Percentiles rank a stretch among this genome's conserved stretches.
These are phyloP conservation scores for Planoprotostelium fungivorum DNA, from an alignment of 78 protist species.

Conservation along the genomic window DNA sequence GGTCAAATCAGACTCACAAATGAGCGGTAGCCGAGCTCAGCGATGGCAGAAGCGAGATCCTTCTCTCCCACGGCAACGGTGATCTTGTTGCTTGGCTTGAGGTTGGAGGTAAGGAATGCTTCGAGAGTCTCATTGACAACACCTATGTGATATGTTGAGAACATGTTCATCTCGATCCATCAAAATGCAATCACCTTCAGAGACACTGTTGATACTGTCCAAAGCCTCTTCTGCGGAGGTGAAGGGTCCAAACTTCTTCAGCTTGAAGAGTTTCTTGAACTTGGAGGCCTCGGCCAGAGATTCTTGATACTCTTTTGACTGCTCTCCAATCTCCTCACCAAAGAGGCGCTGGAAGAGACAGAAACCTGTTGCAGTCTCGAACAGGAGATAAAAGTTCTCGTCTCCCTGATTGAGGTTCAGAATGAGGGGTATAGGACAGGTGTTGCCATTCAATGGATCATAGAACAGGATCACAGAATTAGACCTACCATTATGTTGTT, in stretches of 20 bases:
- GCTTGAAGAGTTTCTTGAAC: slow-evolving; percentile 61
- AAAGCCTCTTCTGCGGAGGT: slow-evolving; percentile 85
- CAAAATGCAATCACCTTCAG: slow-evolving; percentile 77
- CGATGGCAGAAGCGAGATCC: slow-evolving; percentile 81
- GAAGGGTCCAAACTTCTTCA: slow-evolving; percentile 83
- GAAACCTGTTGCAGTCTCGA: slow-evolving; percentile 88
- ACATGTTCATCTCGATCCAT: background rate
- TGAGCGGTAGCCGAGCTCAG: slow-evolving; percentile 15
- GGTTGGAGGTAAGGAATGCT: slow-evolving; percentile 62
- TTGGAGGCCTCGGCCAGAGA: slow-evolving; percentile 52
- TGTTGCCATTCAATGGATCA: too few species aligned
- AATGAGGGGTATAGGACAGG: too few species aligned
- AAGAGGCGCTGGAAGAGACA: slow-evolving; percentile 70
- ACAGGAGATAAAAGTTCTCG: slow-evolving; percentile 37
- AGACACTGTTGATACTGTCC: slow-evolving; percentile 74
- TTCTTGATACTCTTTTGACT: slow-evolving; percentile 32
- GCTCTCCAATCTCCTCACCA: slow-evolving; percentile 74
- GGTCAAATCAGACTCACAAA: background rate
- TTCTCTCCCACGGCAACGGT: slow-evolving; percentile 80
- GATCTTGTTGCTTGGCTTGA: slow-evolving; percentile 31
- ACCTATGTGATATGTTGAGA: slow-evolving; percentile 2
- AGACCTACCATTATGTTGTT: too few species aligned
- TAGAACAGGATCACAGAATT: too few species aligned
- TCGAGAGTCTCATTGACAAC: slow-evolving; percentile 11
- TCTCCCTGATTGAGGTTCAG: too few species aligned